Evolutionary conservation across 176 grass and related monocot species (phyloP).

Genomic region (Raddia guianensis): DNA sequence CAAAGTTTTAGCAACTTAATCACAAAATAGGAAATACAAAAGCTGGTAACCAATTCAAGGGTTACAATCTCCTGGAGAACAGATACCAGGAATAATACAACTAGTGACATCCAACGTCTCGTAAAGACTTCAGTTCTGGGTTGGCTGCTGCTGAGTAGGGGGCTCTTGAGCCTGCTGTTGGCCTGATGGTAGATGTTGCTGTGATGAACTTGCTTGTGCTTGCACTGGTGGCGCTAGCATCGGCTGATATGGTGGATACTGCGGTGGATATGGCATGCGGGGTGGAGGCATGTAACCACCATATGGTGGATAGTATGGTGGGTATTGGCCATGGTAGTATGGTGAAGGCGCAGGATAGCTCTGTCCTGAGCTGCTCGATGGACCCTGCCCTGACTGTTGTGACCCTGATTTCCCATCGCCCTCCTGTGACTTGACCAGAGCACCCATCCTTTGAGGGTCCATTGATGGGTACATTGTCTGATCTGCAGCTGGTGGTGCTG

Average conservation of each 20-base stretch:
- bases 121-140: conserved; percentile 40
- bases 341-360: conserved; percentile 51
- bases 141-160: conserved; percentile 29
- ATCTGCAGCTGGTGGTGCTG: conserved; percentile 54
- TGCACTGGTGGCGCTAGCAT: conserved; percentile 47
- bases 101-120: not conserved
- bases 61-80: not conserved
- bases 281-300: conserved; percentile 64
- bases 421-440: conserved; percentile 63
- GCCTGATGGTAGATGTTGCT: conserved; percentile 29
- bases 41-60: not conserved
- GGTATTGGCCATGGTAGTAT: conserved; percentile 75
- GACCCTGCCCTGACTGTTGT: conserved; percentile 47
- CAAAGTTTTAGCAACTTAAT: conserved; percentile 32
- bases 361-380: conserved; percentile 57
- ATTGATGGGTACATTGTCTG: conserved; percentile 82
- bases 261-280: conserved; percentile 65
- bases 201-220: conserved; percentile 45
- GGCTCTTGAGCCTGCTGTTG: conserved; percentile 44
- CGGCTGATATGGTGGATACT: conserved; percentile 68
- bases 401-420: conserved; percentile 44
- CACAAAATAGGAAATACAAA: conserved; percentile 46
- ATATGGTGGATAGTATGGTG: conserved; percentile 62
- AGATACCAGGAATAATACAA: not conserved
- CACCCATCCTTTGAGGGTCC: conserved; percentile 97